A percentile compares a stretch with the other conserved stretches of the same genome.
phyloP scores from a whole-genome alignment of 1,284 basidiomycete species.

The Blastosporella zonata region DNA sequence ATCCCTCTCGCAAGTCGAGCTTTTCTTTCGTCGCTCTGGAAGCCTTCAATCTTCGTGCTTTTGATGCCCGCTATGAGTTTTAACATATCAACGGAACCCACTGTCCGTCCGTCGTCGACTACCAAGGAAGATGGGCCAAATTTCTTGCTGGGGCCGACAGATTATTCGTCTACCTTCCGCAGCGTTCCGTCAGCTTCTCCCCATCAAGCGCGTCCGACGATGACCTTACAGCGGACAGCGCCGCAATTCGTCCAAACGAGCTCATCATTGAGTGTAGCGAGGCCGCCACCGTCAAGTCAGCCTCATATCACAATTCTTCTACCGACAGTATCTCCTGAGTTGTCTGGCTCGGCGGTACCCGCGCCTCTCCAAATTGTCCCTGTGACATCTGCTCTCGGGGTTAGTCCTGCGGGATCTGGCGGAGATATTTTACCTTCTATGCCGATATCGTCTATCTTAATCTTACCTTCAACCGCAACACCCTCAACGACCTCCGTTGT shows the following conservation, averaged over 20 bases:
- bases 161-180: conserved; percentile 7
- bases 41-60: conserved; percentile 7
- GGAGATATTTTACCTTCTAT: background rate
- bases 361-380: background rate
- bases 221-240: conserved; percentile 3
- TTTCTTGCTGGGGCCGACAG: conserved; percentile 17
- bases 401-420: background rate
- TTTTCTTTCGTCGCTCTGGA: conserved; percentile 15
- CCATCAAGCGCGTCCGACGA: background rate
- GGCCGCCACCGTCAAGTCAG: conserved; percentile 13
- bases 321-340: conserved; percentile 1
- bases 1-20: conserved; percentile 21
- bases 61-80: conserved; percentile 6
- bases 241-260: conserved; percentile 14
- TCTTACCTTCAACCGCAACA: background rate
- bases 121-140: conserved; percentile 6
- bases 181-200: background rate
- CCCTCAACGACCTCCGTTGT: conserved; percentile 2
- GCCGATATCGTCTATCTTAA: conserved; percentile 1
- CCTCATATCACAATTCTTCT: conserved; percentile 4
- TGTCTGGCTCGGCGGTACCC: background rate
- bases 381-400: conserved; percentile 3
- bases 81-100: background rate
- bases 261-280: background rate
- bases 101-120: background rate